Conservation (phyloP, 2,329 filamentous ascomycete genomes). For the Diaporthe sp. region DNA sequence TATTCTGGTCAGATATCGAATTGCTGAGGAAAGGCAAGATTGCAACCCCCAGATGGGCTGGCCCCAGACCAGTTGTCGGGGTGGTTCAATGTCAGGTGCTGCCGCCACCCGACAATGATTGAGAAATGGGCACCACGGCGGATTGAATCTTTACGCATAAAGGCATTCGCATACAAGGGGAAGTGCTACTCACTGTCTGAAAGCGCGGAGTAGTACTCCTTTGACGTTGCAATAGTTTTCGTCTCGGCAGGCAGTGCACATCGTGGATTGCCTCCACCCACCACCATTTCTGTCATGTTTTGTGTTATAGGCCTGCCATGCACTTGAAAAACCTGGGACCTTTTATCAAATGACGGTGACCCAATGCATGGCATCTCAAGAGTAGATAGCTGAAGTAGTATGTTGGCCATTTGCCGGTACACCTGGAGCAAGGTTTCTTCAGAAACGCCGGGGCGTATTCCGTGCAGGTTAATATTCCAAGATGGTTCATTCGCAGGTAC, state of each 20-base stretch:
- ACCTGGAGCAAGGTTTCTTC: neutral
- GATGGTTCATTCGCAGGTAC: neutral
- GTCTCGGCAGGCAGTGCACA: neutral
- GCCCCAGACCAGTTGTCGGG: too few species aligned
- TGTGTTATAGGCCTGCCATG: neutral
- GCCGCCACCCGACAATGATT: neutral
- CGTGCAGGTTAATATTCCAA: neutral
- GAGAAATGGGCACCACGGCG: too few species aligned
- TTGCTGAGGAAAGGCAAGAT: neutral
- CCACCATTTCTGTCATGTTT: neutral
- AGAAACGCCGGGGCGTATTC: neutral
- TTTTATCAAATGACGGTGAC: neutral
- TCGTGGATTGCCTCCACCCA: neutral
- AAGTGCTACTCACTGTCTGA: neutral
- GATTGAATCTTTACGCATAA: neutral
- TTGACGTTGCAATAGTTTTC: neutral
- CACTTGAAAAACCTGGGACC: neutral
- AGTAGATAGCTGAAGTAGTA: slow-evolving; percentile 19
- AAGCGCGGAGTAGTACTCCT: neutral
- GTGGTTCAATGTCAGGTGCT: neutral
- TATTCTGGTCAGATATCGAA: neutral
- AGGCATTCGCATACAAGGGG: neutral
- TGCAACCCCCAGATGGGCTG: neutral
- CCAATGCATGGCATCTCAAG: slow-evolving; percentile 1
- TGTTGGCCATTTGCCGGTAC: slow-evolving; percentile 24